phyloP scores from a whole-genome alignment of 768 basidiomycete genomes.

The Lactarius vividus region DNA sequence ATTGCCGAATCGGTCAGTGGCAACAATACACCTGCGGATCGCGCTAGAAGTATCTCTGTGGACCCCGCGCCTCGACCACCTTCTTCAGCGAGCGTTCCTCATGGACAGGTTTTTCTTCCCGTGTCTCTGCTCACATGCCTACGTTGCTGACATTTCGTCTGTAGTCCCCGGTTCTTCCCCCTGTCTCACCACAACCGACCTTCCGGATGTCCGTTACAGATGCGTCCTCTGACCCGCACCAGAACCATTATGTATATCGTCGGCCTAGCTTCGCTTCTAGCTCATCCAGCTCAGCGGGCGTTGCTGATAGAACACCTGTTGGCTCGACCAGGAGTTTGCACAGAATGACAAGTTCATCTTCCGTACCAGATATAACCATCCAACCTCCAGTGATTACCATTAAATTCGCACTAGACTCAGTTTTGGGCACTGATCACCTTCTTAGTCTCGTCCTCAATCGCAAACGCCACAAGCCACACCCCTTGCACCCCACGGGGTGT shows the following conservation, averaged over 20 bases:
- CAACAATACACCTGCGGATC: slow-evolving; percentile 22
- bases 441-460: slow-evolving; percentile 27
- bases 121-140: neutral
- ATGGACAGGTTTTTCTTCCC: slow-evolving; percentile 11
- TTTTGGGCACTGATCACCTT: neutral
- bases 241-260: slow-evolving; percentile 17
- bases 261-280: slow-evolving; percentile 26
- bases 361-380: slow-evolving; percentile 20
- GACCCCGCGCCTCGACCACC: slow-evolving; percentile 18
- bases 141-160: slow-evolving; percentile 2
- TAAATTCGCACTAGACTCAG: neutral
- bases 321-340: slow-evolving; percentile 19
- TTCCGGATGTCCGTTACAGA: slow-evolving; percentile 2
- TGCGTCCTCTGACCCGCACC: slow-evolving; percentile 1
- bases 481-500: neutral
- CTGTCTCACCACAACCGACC: slow-evolving; percentile 7
- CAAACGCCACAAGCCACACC: slow-evolving; percentile 27
- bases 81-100: slow-evolving; percentile 11
- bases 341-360: slow-evolving; percentile 19
- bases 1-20: slow-evolving; percentile 26
- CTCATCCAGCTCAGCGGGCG: slow-evolving; percentile 16
- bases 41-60: slow-evolving; percentile 20
- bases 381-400: slow-evolving; percentile 20
- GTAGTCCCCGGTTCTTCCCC: neutral
- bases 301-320: slow-evolving; percentile 13